Evolutionary conservation across 164 flowering plant genomes (phyloP), one percentile per base, ranked within the genome.

Genomic region (Vitis amurensis): DNA sequence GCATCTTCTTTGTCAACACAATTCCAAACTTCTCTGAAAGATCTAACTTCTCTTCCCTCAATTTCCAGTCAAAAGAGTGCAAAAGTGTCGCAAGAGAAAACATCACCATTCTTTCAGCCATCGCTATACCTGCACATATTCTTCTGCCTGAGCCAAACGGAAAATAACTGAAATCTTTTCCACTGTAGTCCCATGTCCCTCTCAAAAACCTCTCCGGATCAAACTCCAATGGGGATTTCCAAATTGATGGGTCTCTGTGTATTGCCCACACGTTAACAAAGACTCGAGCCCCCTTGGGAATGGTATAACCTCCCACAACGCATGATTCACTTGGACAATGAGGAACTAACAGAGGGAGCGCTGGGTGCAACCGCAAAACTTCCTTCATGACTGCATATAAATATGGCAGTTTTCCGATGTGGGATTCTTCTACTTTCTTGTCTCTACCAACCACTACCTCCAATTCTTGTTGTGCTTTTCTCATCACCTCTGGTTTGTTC

Each of bases 251-350:
- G 74, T 89, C 93, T 47, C 91, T 73, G 2, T 89, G 95, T 6
- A 90, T 86, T 0, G 92, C 90, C 91, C 90, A 91, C 1, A 76
- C 91, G 66, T 89, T 91, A 29, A 91, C 59, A 56, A 86, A 86
- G 19, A 89, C 77, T 44, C 85, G 74, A 9, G 90, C 55, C 0
- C 89, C 92, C 61, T 81, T 68, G 0, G 94, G 92, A 13, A 91
- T 50, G 1, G 76, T 60, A 81, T 89, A 89, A 11, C 88, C 91
- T 1, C 82, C 89, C 9, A 91, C 71, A 5, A 63, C 60, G 82
- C 81, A 71, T 3, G 85, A 65, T 31, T 71, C 62, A 70, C 84
- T 86, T 1, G 92, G 88, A 77, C 87, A 71, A 56, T 81, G 92
- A 8, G 97, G 94, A 50, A 81, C 77, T 12, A 83, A 59, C 2